A percentile compares a stretch with the other conserved stretches of the same genome.
Conservation (phyloP, 345 rosid genomes). For the Ceriops decandra region DNA sequence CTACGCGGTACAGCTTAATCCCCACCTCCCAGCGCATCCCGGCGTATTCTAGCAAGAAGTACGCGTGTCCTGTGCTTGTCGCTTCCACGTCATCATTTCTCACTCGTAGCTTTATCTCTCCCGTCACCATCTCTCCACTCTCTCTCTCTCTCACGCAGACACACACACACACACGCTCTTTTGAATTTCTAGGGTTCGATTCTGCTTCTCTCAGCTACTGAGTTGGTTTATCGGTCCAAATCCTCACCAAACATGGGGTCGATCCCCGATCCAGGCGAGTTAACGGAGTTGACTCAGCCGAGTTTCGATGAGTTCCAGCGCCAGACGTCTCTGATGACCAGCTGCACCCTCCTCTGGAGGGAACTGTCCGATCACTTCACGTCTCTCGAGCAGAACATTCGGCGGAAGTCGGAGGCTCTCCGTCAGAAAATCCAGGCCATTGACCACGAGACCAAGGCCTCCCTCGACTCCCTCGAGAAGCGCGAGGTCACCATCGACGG, state of each 20-base stretch:
- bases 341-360: conserved; percentile 96
- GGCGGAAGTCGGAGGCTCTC: conserved; percentile 78
- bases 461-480: conserved; percentile 65
- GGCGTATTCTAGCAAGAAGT: conserved; percentile 38
- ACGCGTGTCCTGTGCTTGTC: conserved; percentile 39
- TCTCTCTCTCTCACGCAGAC: neutral
- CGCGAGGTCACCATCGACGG: conserved; percentile 87
- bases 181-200: conserved; percentile 7
- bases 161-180: neutral
- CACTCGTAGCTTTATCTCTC: conserved; percentile 24
- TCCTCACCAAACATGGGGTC: conserved; percentile 60
- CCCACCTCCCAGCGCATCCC: neutral
- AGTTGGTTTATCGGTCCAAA: neutral
- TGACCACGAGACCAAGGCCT: conserved; percentile 66
- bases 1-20: too few species aligned
- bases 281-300: conserved; percentile 69
- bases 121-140: neutral
- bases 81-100: conserved; percentile 47
- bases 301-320: conserved; percentile 94
- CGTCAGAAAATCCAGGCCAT: conserved; percentile 64
- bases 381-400: conserved; percentile 66
- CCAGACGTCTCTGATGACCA: conserved; percentile 90
- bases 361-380: conserved; percentile 98
- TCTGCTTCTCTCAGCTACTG: neutral
- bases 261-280: conserved; percentile 93